These are phyloP conservation scores for Lumnitzera littorea DNA, from an alignment of 345 rosid genomes.

Conservation along the genomic window DNA sequence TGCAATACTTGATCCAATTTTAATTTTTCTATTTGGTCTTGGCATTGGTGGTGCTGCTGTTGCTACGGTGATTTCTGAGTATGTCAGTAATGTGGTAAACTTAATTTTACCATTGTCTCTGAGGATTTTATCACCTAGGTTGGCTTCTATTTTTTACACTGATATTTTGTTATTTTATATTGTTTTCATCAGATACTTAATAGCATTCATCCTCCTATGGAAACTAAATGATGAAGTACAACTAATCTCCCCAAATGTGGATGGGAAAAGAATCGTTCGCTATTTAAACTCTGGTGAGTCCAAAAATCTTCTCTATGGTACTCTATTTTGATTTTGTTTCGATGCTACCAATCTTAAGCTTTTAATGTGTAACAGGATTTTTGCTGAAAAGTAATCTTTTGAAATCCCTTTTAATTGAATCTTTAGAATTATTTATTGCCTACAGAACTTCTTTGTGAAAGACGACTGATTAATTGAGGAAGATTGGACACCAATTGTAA, in stretches of 20 bases:
- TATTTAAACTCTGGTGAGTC: conserved; percentile 78
- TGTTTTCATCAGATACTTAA: conserved; percentile 51
- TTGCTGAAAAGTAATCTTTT: too few relatives aligned
- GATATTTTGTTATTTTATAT: conserved; percentile 3
- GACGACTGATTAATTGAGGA: too few relatives aligned
- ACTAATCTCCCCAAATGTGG: conserved; percentile 59
- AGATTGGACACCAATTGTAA: too few relatives aligned
- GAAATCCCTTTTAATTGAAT: too few relatives aligned
- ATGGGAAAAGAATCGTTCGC: conserved; percentile 41
- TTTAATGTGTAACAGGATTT: too few relatives aligned
- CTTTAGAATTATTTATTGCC: too few relatives aligned
- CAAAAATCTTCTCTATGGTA: not conserved
- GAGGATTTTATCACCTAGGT: conserved; percentile 5
- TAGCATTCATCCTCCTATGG: conserved; percentile 77
- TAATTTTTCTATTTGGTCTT: conserved; percentile 62
- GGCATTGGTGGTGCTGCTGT: conserved; percentile 85
- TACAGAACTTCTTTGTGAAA: too few relatives aligned
- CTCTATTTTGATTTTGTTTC: too few relatives aligned
- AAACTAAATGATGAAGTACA: conserved; percentile 64
- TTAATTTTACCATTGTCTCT: conserved; percentile 13
- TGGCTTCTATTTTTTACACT: conserved; percentile 2
- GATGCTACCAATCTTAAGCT: too few relatives aligned
- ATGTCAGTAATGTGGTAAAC: conserved; percentile 72
- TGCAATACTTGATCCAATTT: conserved; percentile 65
- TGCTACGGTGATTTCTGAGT: conserved; percentile 96